Evolutionary conservation across 129 eudicot genomes (phyloP), one percentile per base, ranked within the genome.

Genomic region (Artemisia tridentata): DNA sequence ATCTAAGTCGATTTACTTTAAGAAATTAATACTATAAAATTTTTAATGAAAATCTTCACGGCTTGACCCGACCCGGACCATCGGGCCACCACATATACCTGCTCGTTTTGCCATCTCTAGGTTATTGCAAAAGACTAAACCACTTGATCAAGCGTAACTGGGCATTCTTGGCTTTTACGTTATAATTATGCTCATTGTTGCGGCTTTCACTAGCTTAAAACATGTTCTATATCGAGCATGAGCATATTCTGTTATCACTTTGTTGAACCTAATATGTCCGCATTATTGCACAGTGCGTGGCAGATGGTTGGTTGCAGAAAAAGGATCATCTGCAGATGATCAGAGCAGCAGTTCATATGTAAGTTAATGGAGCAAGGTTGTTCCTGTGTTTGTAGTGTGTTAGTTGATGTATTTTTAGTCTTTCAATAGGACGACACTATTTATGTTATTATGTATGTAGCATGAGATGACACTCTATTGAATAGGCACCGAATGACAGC

Each of bases 341-440:
- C 5, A 64, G 64, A 64, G 56, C 55, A 8, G 69, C 34, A 48
- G 67, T 65, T 54, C 9, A 7, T 43, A 11, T 38, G 7, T 8
- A 74, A 41, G 61, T 72, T 48, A 27, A 63, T 53, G 71, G 41
- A 20, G 56, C 69, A 17, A 53, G 52, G 20, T 34, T 34, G 8
- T 69, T 34, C 21, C 29, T 52, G 38, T 61, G 41, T 60, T 7
- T 61, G 45, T 38, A 38, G 45, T 0, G 11, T 38, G 10, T 7
- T 7, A 38, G 45, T 7, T 7, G 45, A 38, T 38, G 45, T 38
- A 38, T 38, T 38, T 38, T 7, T 7, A 38, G 45, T 38, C 45
- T 38, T 38, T 38, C 11, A 38, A 38, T 8, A 38, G 29, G 69
- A 82, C 80, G 88, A 81, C 82, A 74, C 11, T 38, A 1, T 38